Base-by-base conservation (phyloP, 2,329 filamentous ascomycete genomes). In the Talaromyces marneffei region DNA sequence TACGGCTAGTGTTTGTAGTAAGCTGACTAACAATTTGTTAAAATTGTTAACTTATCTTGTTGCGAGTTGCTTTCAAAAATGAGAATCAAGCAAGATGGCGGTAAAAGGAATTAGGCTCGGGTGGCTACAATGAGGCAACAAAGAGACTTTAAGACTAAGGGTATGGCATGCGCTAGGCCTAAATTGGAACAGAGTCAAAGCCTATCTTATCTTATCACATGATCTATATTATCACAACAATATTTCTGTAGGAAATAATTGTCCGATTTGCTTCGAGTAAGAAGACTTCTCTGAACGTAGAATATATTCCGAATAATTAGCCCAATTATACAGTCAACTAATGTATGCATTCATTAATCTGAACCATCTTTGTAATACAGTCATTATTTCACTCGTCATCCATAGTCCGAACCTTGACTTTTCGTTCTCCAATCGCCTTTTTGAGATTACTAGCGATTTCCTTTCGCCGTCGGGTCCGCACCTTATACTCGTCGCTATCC, bases 401-500 rank as follows among this genome's bases (percentile, higher is more conserved):
- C 63, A 70, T 61, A 20, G 61, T 58, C 39, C 69, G 60, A n/a
- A 70, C 65, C 37, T 65, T 66, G 23, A 65, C 59, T 27, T 65
- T 66, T 33, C 66, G 59, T 18, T 61, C 63, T 25, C 52, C 57
- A 48, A 72, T 64, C 9, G 66, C 70, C 42, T 62, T 59, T 64
- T 67, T 70, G 20, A 73, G 62, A 48, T 69, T 66, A 7, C 62
- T 65, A 59, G 71, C 68, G 52, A 70, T 60, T 60, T 71, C 68
- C 56, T 65, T 69, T 55, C 62, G 59, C 44, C 75, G 75, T 57
- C 69, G 65, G n/a, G 63, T 63, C 61, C 74, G 78, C 2, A 67
- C 65, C 64, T 74, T 74, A 71, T 73, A 78, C 27, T 66, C 69
- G 10, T 70, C 60, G 25, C 65, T 66, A 20, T 77, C 74, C 46